Conservation (phyloP, 768 basidiomycete genomes). For the Rhodosporidiobolus odoratus region DNA sequence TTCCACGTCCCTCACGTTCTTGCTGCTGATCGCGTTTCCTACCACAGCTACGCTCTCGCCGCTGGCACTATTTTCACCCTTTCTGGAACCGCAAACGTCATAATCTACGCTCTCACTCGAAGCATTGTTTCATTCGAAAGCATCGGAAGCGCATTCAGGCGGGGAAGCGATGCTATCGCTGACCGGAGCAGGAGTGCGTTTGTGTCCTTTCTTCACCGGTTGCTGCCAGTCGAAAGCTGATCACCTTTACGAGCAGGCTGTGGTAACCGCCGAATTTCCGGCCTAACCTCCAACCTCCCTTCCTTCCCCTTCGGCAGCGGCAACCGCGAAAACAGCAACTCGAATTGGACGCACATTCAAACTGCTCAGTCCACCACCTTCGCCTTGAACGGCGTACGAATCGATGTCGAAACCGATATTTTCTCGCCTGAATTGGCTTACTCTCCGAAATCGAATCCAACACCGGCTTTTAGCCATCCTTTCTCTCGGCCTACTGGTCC, state of each 20-base stretch:
- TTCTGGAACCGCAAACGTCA: slow-evolving; percentile 9
- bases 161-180: slow-evolving; percentile 2
- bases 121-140: slow-evolving; percentile 15
- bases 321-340: no score
- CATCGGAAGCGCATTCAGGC: background rate
- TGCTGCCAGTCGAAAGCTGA: background rate
- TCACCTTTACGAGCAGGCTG: no score
- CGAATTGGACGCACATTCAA: no score
- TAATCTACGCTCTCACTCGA: slow-evolving; percentile 21
- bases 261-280: background rate
- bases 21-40: background rate
- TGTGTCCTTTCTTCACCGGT: background rate
- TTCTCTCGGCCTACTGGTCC: no score
- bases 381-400: background rate
- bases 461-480: no score
- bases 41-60: slow-evolving; percentile 1
- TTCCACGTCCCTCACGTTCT: no score
- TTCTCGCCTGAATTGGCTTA: background rate
- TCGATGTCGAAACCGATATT: background rate
- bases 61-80: slow-evolving; percentile 23
- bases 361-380: no score
- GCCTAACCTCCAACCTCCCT: no score
- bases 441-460: no score
- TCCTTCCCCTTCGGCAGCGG: no score
- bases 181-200: background rate